Evolutionary conservation across 768 basidiomycete species (phyloP).

Genomic region (Phaeotremella fagi): DNA sequence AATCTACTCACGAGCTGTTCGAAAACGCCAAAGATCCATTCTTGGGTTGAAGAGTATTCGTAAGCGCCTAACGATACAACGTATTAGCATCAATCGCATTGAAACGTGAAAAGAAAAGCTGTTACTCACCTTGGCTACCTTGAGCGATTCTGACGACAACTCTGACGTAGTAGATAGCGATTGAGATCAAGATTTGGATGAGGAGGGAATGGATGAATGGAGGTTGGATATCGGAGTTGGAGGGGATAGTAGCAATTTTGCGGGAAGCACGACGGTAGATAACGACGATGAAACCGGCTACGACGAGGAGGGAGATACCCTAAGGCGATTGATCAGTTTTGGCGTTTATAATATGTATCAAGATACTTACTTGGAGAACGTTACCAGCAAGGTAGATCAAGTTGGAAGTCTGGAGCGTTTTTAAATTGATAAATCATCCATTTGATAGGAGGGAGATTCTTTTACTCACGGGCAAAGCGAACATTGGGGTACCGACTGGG

Average conservation of each 20-base stretch:
- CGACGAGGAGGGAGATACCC: conserved; percentile 31
- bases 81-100: background rate
- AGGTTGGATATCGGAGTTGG: background rate
- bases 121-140: conserved; percentile 31
- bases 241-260: conserved; percentile 11
- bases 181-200: conserved; percentile 19
- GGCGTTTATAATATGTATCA: background rate
- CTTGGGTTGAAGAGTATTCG: conserved; percentile 22
- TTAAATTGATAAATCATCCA: too few species aligned
- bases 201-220: conserved; percentile 19
- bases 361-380: conserved; percentile 15
- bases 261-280: conserved; percentile 20
- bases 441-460: too few species aligned
- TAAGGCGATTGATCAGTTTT: background rate
- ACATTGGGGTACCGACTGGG: conserved; percentile 27
- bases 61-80: conserved; percentile 10
- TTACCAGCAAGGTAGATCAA: conserved; percentile 31
- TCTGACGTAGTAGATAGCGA: conserved; percentile 27
- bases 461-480: conserved; percentile 20
- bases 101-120: background rate
- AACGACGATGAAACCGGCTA: conserved; percentile 22
- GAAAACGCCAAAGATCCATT: conserved; percentile 28
- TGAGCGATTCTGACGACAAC: conserved; percentile 27
- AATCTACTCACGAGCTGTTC: conserved; percentile 20
- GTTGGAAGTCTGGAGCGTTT: conserved; percentile 22